Evolutionary conservation across 306 rosid genomes (phyloP), one percentile per base, ranked within the genome.

Genomic region (Quercus dentata): DNA sequence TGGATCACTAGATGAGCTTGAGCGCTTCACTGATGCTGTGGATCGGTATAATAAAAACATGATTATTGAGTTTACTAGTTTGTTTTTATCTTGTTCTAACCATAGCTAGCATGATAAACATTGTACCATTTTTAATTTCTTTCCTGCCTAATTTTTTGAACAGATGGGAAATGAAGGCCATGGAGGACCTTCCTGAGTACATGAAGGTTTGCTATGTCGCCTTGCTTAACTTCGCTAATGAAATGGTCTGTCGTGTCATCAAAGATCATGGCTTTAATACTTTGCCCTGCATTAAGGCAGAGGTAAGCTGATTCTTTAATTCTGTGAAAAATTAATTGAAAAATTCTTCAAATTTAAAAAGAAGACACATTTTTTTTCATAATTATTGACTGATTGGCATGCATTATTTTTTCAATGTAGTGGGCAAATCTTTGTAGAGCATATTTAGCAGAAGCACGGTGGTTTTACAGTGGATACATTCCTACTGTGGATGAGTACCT

Each of bases 1-100:
- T 63, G 87, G 84, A 74, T 80, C 73, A 17, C 54, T 74, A 14
- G 79, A 80, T 46, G 84, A 84, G 73, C 82, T 84, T 23, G 79
- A 80, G 58, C n/a, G 21, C 28, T 80, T 80, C 57, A 84, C 84
- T 55, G 27, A 71, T 58, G 76, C 82, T 2, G 82, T 84, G 28
- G 14, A 27, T 25, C 38, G 52, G 84, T 84, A 76, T 33, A 11
- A 49, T 12, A 49, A 13, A 49, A 49, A 13, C 54, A 10, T 57
- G 14, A 57, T 57, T 57, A 2, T 57, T 23, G 21, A n/a, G 28
- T 20, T 7, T 8, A 57, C 63, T 19, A 20, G 28, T 57, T 57
- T 59, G 25, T 59, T 59, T 21, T 21, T 59, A 23, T 11, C 25
- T 59, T 59, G 65, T 59, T 11, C 17, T 20, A 59, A 59, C 31